These are phyloP conservation scores for Neurospora intermedia DNA, from an alignment of 495 filamentous ascomycete species.

Conservation along the genomic window DNA sequence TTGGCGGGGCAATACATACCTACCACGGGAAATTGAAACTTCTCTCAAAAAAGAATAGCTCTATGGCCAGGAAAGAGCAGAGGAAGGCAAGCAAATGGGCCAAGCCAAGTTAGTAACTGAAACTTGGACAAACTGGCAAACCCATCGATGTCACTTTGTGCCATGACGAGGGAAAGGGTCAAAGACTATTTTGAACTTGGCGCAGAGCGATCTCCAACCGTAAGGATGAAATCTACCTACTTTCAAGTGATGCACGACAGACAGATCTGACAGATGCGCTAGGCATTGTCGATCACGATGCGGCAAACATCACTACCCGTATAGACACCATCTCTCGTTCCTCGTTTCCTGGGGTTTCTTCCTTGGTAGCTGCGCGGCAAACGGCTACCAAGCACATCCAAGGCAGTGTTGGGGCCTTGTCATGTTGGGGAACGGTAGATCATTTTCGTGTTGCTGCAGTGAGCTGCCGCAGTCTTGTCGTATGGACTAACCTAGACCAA, in stretches of 20 bases:
- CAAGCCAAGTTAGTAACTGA: background rate
- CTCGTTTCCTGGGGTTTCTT: background rate
- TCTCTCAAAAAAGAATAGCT: background rate
- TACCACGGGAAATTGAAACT: background rate
- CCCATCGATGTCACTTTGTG: background rate
- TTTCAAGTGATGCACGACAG: slow-evolving; percentile 15
- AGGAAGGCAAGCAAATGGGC: background rate
- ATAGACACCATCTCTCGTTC: background rate
- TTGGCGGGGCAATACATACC: background rate
- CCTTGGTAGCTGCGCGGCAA: background rate
- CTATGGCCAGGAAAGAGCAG: background rate
- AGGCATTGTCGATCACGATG: slow-evolving; percentile 25
- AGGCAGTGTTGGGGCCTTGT: background rate
- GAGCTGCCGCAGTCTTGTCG: background rate
- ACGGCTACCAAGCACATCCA: background rate
- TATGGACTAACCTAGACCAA: background rate
- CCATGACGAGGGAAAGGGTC: background rate
- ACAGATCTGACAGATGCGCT: slow-evolving; percentile 26
- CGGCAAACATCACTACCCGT: slow-evolving; percentile 9
- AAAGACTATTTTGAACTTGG: background rate
- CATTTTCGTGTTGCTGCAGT: background rate
- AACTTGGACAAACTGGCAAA: background rate
- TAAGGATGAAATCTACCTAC: background rate
- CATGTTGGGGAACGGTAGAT: background rate
- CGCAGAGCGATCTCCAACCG: background rate